Base-by-base conservation (phyloP, 2,329 filamentous ascomycete genomes). In the Alternaria arborescens region DNA sequence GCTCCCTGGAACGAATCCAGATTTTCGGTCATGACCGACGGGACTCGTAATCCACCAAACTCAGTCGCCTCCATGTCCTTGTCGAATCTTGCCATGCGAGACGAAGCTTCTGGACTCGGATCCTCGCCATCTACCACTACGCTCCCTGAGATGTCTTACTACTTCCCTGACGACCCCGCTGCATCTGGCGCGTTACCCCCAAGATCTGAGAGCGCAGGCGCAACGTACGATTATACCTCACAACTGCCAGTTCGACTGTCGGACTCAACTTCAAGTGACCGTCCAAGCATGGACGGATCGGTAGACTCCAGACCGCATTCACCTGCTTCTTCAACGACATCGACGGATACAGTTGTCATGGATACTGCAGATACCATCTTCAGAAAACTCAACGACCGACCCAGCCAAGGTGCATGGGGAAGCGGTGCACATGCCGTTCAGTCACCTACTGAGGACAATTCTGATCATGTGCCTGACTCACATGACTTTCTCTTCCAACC, bases 41-140 rank as follows among this genome's bases (percentile, higher is more conserved):
- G 65, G 46, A 72, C 71, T 28, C 72, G 63, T 11, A 70, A 71
- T 22, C 72, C 74, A 34, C 74, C 75, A 43, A 74, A 75, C 32
- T 74, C 75, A 0, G 52, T 76, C 24, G 67, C 70, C 22, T 77
- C 60, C 6, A 58, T 50, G n/a, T 73, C 71, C 14, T 36, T 62
- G 8, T 53, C 61, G 6, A 58, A 66, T 26, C 28, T 68, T 8
- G 28, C 44, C 28, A 43, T 48, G 11, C 60, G 36, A 51, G 64
- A 58, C 36, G 61, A 42, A 40, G 51, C 32, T 47, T 55, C 44
- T 20, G 58, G 59, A 18, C 46, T 46, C 26, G 55, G 48, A 36
- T 60, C 55, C 16, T 69, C 70, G 4, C 67, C 70, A 18, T 74
- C 73, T 7, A 64, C 62, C n/a, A 58, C 60, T 6, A 68, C 67